Base-by-base conservation (phyloP, 371 early-diverging fungal genomes). In the Zopfochytrium polystomum region DNA sequence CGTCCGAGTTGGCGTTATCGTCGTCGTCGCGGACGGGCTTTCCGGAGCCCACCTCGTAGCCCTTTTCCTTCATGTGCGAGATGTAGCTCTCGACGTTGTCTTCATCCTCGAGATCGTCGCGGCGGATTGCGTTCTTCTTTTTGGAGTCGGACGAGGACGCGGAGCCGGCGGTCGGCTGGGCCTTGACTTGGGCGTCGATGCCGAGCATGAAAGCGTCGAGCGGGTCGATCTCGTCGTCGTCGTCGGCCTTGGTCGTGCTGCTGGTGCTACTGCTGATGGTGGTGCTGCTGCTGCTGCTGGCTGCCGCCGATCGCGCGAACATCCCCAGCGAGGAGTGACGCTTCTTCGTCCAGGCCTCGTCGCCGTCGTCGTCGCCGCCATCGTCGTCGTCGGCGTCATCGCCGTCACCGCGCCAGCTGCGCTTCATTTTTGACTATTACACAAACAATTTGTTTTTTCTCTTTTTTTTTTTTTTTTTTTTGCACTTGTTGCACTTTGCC, bases 131-230 rank as follows among this genome's bases (percentile, higher is more conserved):
- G 18, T 48, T 52, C 25, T 27, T 48, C 11, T 23, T 2, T 53
- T 34, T 0, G 49, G 54, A 4, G 11, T 9, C 46, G 15, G 61
- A 26, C 29, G 52, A 15, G 0, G 29, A 0, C 5, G 58, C 63
- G 0, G 25, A 23, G 6, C 22, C 27, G 7, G 20, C 42, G 4
- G 34, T 47, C 73, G 80, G 50, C 32, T 70, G 52, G 15, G 80
- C 70, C 32, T 74, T 68, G 53, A 63, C 61, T 43, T 63, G 58
- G 20, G 43, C 74, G 56, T 77, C 80, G 55, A 91, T 89, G 30
- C 80, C 85, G 2, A 88, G 85, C 93, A 93, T 93, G 69, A 92
- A 93, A 0, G 92, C 90, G 54, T 93, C 93, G 51, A 93, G 72
- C 11, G 89, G 89, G 76, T 93, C 92, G 33, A 42, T 35, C 34